Conservation (phyloP, 78 protist species). For the Dictyostelium brefeldianum region DNA sequence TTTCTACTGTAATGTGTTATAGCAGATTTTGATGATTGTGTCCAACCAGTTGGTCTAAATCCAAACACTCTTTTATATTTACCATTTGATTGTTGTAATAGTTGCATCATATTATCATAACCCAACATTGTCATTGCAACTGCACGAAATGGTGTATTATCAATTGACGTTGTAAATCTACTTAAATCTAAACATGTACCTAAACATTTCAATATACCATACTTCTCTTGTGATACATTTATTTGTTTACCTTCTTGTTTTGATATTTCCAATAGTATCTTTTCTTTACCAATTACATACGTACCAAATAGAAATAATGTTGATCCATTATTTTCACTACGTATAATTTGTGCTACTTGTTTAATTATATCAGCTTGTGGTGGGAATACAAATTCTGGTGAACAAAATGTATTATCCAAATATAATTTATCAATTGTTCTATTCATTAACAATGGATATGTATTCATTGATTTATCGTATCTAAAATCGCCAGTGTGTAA, state of each 20-base stretch:
- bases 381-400: slow-evolving; percentile 89
- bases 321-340: slow-evolving; percentile 25
- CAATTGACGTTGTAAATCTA: slow-evolving; percentile 47
- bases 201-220: slow-evolving; percentile 29
- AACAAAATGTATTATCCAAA: slow-evolving; percentile 91
- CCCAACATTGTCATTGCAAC: slow-evolving; percentile 43
- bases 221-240: slow-evolving; percentile 41
- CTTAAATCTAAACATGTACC: neutral
- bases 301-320: slow-evolving; percentile 87
- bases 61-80: slow-evolving; percentile 55
- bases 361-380: slow-evolving; percentile 78
- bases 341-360: slow-evolving; percentile 32
- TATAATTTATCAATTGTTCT: slow-evolving; percentile 52
- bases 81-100: neutral
- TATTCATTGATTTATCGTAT: slow-evolving; percentile 26
- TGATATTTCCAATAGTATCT: slow-evolving; percentile 66
- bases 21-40: slow-evolving; percentile 46
- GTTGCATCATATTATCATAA: slow-evolving; percentile 6
- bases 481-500: slow-evolving; percentile 95
- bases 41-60: slow-evolving; percentile 90
- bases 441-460: slow-evolving; percentile 12
- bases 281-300: slow-evolving; percentile 93
- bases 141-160: slow-evolving; percentile 33
- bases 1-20: slow-evolving; percentile 16
- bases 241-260: slow-evolving; percentile 27